Conservation (phyloP, 306 rosid genomes). For the Prunus padus region DNA sequence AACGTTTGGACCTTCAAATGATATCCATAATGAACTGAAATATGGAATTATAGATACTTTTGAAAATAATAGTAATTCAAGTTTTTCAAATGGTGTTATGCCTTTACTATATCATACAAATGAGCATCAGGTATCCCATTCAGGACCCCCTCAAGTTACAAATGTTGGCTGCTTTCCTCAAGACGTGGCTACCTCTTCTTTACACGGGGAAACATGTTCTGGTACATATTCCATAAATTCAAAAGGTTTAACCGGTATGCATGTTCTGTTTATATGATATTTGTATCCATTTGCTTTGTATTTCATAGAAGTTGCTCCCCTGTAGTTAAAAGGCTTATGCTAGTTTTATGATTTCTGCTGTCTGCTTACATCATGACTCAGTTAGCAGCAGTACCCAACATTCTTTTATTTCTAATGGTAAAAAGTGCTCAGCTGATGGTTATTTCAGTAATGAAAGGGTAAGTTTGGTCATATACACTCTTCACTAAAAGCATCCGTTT, state of each 20-base stretch:
- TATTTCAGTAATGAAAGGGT: conserved; percentile 37
- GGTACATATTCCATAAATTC: conserved; percentile 32
- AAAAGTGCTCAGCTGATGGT: conserved; percentile 39
- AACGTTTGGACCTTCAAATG: conserved; percentile 56
- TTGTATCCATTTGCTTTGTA: neutral
- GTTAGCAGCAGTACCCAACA: conserved; percentile 37
- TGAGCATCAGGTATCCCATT: conserved; percentile 86
- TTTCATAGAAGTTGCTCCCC: neutral
- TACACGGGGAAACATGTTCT: conserved; percentile 39
- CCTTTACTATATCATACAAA: conserved; percentile 87
- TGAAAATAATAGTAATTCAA: conserved; percentile 56
- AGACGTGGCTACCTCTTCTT: conserved; percentile 26
- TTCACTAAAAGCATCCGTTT: neutral
- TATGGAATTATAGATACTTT: conserved; percentile 69
- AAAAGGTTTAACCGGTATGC: conserved; percentile 49
- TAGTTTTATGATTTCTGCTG: conserved; percentile 11
- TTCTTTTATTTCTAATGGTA: conserved; percentile 34
- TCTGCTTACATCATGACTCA: conserved; percentile 38
- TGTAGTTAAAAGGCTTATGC: conserved; percentile 21
- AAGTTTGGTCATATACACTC: conserved; percentile 31
- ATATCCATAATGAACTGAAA: conserved; percentile 79
- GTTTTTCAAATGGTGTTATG: conserved; percentile 70
- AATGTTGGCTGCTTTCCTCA: conserved; percentile 35
- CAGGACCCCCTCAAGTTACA: conserved; percentile 44
- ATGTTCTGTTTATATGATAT: conserved; percentile 19